Conservation (phyloP, 2,329 filamentous ascomycete genomes). For the Dactylellina drechsleri region DNA sequence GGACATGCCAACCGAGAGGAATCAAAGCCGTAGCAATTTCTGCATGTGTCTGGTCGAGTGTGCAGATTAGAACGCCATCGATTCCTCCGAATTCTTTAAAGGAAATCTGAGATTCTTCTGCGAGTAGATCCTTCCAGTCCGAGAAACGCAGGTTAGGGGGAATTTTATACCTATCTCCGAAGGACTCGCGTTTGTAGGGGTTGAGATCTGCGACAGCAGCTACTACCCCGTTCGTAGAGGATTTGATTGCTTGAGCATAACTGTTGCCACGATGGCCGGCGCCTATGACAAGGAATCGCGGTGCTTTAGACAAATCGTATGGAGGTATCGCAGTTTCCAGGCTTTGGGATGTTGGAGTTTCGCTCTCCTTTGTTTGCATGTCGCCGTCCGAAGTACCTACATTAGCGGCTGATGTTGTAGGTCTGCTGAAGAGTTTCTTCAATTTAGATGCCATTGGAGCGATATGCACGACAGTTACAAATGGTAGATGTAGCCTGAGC, state of each 20-base stretch:
- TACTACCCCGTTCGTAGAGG: slow-evolving; percentile 74
- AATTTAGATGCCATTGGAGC: slow-evolving; percentile 27
- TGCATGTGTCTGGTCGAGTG: slow-evolving; percentile 87
- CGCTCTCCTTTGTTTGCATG: slow-evolving; percentile 9
- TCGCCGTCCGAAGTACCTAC: not conserved
- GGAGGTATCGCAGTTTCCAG: slow-evolving; percentile 12
- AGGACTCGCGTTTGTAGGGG: slow-evolving; percentile 76
- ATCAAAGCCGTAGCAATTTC: slow-evolving; percentile 73
- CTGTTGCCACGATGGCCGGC: slow-evolving; percentile 80
- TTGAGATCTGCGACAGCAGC: slow-evolving; percentile 84
- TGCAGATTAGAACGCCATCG: slow-evolving; percentile 74
- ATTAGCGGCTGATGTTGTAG: slow-evolving; percentile 3
- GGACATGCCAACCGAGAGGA: slow-evolving; percentile 78
- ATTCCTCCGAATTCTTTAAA: slow-evolving; percentile 60
- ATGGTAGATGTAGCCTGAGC: not conserved
- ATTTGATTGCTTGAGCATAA: slow-evolving; percentile 74
- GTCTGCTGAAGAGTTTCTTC: slow-evolving; percentile 31
- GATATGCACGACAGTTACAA: not conserved
- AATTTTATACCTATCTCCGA: slow-evolving; percentile 71
- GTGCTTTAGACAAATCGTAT: slow-evolving; percentile 58
- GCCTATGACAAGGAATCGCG: slow-evolving; percentile 80
- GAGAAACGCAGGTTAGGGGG: slow-evolving; percentile 74
- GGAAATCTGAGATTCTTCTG: slow-evolving; percentile 61
- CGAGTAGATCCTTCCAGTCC: slow-evolving; percentile 78
- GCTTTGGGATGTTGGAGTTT: slow-evolving; percentile 23